Base-by-base conservation (phyloP, 495 filamentous ascomycete species). In the Podospora pseudocomata region DNA sequence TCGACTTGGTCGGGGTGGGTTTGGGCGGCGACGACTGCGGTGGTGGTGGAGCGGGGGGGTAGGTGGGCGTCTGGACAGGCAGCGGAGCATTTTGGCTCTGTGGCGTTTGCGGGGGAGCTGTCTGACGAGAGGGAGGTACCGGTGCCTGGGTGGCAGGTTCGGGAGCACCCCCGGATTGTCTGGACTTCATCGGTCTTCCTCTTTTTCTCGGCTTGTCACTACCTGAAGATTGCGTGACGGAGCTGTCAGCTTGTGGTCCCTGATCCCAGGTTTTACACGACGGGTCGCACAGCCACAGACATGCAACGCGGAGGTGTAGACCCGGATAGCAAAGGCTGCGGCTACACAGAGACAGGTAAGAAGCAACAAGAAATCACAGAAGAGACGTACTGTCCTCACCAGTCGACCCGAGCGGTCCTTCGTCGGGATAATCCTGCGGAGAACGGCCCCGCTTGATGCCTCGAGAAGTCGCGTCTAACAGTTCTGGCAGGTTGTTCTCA, bases 361-460 rank as follows among this genome's bases (percentile, higher is more conserved):
- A 60, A 23, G 55, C n/a, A 44, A 15, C 55, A 68, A 23, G 32
- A 6, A 57, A 60, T 23, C 23, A 23, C 23, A 23, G 69, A 70
- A 72, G 77, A 71, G 80, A 92, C 91, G 80, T 90, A 94, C 92
- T 90, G 84, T 93, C 92, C 82, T 96, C 92, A 80, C 88, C 86
- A 70, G 80, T 86, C 71, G 85, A 85, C 73, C 86, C 87, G 76
- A 86, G 85, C 69, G 78, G 72, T 70, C 80, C 78, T 70, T 82
- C 78, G 76, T 91, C 88, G 74, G 86, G 87, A 76, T 89, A 88
- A 72, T 79, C 83, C 72, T 96, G 92, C 72, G 93, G 94, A 64
- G 95, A 97, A 67, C 93, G 92, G 87, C 92, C 95, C 80, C 95
- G 88, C 84, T 98, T 99, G 76, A 92, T 79, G 69, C 93, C 93